Evolutionary conservation across 345 rosid species (phyloP).

Genomic region (Syzygium jambos): DNA sequence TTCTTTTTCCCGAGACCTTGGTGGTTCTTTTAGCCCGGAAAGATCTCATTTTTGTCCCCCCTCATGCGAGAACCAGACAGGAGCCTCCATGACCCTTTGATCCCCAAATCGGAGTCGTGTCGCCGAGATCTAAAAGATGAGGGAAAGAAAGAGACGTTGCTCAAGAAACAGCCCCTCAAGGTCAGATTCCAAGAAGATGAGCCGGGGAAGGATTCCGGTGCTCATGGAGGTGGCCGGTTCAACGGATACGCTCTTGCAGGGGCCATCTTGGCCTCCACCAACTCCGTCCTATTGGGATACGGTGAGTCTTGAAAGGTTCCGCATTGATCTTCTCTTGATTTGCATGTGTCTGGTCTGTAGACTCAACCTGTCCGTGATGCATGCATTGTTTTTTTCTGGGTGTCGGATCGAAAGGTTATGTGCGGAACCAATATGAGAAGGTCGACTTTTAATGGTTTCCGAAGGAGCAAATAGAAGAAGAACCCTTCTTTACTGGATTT

Average conservation of each 20-base stretch:
- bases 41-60: not conserved
- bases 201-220: not conserved
- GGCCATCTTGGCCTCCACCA: constrained; percentile 66
- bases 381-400: too few species aligned
- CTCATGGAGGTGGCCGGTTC: not conserved
- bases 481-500: not conserved
- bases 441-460: not conserved
- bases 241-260: constrained; percentile 51
- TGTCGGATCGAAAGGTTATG: too few species aligned
- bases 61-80: not conserved
- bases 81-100: not conserved
- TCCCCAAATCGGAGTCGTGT: not conserved
- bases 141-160: not conserved
- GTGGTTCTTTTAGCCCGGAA: not conserved
- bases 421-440: too few species aligned
- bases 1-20: not conserved
- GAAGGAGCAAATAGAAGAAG: not conserved
- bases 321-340: not conserved
- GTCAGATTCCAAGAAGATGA: not conserved
- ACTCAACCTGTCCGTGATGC: not conserved
- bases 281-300: constrained; percentile 60
- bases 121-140: not conserved
- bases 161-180: not conserved
- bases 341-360: not conserved
- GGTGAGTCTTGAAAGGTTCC: constrained; percentile 21